A percentile compares a stretch with the other conserved stretches of the same genome.
Conservation (phyloP, 2,329 filamentous ascomycete genomes). For the Fusarium tanahbumbuense region DNA sequence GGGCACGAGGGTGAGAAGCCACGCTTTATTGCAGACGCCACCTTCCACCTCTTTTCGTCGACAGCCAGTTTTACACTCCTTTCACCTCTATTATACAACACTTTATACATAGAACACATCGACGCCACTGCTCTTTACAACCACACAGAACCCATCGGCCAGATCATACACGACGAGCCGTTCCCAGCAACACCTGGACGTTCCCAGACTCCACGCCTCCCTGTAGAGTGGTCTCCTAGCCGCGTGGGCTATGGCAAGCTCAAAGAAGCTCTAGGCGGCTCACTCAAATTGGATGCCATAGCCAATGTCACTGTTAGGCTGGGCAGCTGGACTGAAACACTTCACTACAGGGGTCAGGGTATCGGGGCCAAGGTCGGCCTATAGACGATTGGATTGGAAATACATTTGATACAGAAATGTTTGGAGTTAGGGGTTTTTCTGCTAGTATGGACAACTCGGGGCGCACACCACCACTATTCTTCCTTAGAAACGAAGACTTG, state of each 20-base stretch:
- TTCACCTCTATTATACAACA: constrained; percentile 80
- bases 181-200: constrained; percentile 82
- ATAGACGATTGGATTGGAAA: constrained; percentile 29
- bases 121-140: constrained; percentile 91
- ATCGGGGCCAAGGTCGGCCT: constrained; percentile 71
- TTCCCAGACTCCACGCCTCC: constrained; percentile 78
- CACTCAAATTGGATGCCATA: constrained; percentile 79
- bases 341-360: constrained; percentile 77
- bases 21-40: constrained; percentile 86
- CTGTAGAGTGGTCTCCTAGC: constrained; percentile 82
- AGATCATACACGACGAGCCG: constrained; percentile 77
- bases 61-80: constrained; percentile 85
- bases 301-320: constrained; percentile 81
- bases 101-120: constrained; percentile 80
- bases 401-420: constrained; percentile 10
- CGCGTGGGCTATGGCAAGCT: constrained; percentile 87
- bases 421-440: constrained; percentile 28
- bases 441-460: constrained; percentile 1
- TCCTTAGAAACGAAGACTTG: constrained; percentile 5
- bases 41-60: constrained; percentile 86
- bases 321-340: constrained; percentile 76
- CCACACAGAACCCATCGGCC: constrained; percentile 79
- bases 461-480: not conserved
- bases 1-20: constrained; percentile 50
- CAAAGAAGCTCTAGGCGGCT: constrained; percentile 81